Percentiles rank a stretch among this genome's conserved stretches.
Evolutionary conservation across 805 yeast genomes (phyloP).

Genomic region (Candida alai): DNA sequence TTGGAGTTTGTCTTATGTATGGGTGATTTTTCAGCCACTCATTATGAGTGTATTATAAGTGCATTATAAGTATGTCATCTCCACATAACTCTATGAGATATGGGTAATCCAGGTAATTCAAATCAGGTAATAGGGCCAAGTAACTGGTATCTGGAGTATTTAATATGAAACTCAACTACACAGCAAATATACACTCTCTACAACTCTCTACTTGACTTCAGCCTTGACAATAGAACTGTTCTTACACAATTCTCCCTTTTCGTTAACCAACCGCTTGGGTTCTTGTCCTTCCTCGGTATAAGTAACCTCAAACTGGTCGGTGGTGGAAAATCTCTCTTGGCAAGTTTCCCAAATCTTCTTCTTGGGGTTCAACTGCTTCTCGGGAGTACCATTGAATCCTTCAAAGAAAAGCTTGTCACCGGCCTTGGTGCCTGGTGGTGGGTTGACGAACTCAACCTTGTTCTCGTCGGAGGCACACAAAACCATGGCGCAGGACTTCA

Average conservation of each 20-base stretch:
- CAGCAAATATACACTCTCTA: too few species aligned
- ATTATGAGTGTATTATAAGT: too few species aligned
- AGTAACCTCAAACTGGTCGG: conserved; percentile 68
- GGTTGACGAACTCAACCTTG: conserved; percentile 86
- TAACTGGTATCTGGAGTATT: too few species aligned
- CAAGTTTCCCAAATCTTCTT: conserved; percentile 96
- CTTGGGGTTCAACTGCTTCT: conserved; percentile 91
- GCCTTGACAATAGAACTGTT: conserved; percentile 72
- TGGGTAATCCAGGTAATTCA: too few species aligned
- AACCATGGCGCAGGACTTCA: conserved; percentile 95
- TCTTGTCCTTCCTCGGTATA: conserved; percentile 79
- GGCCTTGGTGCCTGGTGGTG: conserved; percentile 88
- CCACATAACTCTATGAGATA: too few species aligned
- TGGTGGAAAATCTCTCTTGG: conserved; percentile 88
- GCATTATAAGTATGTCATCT: too few species aligned
- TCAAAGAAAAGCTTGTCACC: conserved; percentile 97
- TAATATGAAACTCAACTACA: too few species aligned
- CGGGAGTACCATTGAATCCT: conserved; percentile 85
- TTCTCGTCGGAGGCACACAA: conserved; percentile 81
- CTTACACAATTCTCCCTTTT: conserved; percentile 73
- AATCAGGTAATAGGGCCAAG: too few species aligned
- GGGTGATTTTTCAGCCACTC: too few species aligned
- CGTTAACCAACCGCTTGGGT: conserved; percentile 69
- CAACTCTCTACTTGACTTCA: conserved; percentile 47
- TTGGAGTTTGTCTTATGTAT: too few species aligned